Evolutionary conservation across 345 rosid genomes (phyloP).

Genomic region (Lumnitzera littorea): DNA sequence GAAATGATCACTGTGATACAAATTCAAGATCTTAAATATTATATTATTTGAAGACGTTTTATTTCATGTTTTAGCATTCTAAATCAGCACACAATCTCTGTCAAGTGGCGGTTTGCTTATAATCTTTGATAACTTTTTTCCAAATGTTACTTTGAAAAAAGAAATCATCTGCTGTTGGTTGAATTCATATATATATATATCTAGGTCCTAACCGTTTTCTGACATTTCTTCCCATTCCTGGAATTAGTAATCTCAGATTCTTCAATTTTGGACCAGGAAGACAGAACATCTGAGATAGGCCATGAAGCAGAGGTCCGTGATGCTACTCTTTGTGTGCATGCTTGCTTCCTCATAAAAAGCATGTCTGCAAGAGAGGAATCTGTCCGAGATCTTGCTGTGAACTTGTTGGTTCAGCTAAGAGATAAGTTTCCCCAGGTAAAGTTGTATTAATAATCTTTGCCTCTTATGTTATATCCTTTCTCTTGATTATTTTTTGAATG

Average conservation of each 20-base stretch:
- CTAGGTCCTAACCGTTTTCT: too few species aligned
- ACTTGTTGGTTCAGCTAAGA: conserved; percentile 82
- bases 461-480: background rate
- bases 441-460: conserved; percentile 5
- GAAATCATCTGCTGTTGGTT: too few species aligned
- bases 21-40: too few species aligned
- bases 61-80: too few species aligned
- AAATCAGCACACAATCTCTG: too few species aligned
- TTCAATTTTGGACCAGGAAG: conserved; percentile 67
- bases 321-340: conserved; percentile 69
- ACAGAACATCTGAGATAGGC: conserved; percentile 68
- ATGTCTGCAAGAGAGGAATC: conserved; percentile 97
- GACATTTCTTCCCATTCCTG: too few species aligned
- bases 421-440: conserved; percentile 97
- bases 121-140: too few species aligned
- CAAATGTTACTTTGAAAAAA: too few species aligned
- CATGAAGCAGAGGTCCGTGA: conserved; percentile 77
- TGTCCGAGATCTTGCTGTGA: conserved; percentile 76
- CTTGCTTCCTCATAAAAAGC: conserved; percentile 86
- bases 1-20: too few species aligned
- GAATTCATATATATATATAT: too few species aligned
- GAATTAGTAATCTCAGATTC: background rate
- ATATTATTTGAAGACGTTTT: too few species aligned
- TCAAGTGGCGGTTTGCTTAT: too few species aligned
- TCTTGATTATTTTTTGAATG: conserved; percentile 11